Percentiles rank a stretch among this genome's conserved stretches.
Conservation (phyloP, 495 filamentous ascomycete genomes). For the Penicillium angulare region DNA sequence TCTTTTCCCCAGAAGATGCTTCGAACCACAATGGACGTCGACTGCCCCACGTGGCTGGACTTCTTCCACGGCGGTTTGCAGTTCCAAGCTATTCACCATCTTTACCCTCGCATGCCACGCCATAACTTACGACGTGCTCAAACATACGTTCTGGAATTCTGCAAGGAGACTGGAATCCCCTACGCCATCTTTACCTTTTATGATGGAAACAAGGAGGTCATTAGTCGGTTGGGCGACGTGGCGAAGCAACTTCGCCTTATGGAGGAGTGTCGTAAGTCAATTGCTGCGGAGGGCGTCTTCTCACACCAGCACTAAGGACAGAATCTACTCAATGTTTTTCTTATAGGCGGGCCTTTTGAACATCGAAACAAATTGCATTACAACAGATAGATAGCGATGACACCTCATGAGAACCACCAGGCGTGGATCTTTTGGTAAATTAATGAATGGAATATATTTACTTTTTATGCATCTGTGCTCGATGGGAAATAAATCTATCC, state of each 20-base stretch:
- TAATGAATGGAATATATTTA: conserved; percentile 15
- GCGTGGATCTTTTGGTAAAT: not conserved
- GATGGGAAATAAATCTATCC: not conserved
- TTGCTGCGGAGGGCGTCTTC: conserved; percentile 42
- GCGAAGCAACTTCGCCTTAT: conserved; percentile 83
- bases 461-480: conserved; percentile 1
- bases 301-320: conserved; percentile 23
- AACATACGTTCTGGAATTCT: conserved; percentile 83
- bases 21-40: conserved; percentile 96
- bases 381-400: not conserved
- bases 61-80: conserved; percentile 96
- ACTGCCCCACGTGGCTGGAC: conserved; percentile 93
- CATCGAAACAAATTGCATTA: not conserved
- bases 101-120: conserved; percentile 90
- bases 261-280: conserved; percentile 75
- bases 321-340: not conserved
- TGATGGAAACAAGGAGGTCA: conserved; percentile 86
- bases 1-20: conserved; percentile 97
- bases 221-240: conserved; percentile 80
- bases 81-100: conserved; percentile 94
- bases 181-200: conserved; percentile 94
- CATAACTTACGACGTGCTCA: conserved; percentile 88
- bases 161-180: conserved; percentile 84
- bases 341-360: not conserved
- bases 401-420: not conserved